These are phyloP conservation scores for Phytophthora pisi DNA, from an alignment of 352 stramenopile genomes.

Conservation along the genomic window DNA sequence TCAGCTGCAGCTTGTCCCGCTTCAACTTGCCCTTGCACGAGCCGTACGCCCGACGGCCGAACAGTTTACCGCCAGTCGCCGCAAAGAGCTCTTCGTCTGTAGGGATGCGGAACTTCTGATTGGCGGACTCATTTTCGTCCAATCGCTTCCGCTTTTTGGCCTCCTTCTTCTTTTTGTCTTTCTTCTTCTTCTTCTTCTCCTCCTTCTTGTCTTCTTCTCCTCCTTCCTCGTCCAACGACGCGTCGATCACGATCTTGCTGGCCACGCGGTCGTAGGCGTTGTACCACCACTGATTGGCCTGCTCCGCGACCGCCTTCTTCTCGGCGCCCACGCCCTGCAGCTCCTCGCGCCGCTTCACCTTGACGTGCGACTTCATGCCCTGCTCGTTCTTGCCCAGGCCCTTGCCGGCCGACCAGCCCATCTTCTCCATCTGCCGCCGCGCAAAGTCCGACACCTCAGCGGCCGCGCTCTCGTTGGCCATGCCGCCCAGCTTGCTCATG, in stretches of 20 bases:
- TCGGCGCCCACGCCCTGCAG: constrained; percentile 91
- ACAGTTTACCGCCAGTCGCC: constrained; percentile 95
- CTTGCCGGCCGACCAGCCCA: constrained; percentile 96
- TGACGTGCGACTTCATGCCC: constrained; percentile 93
- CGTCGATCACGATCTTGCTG: constrained; percentile 85
- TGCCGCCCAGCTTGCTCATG: constrained; percentile 73
- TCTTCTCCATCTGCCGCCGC: constrained; percentile 92
- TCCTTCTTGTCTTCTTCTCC: constrained; percentile 51
- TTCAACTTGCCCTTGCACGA: constrained; percentile 89
- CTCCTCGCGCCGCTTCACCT: constrained; percentile 94
- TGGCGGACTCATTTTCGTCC: constrained; percentile 26
- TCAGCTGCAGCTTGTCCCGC: constrained; percentile 68
- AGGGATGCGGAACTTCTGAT: constrained; percentile 64
- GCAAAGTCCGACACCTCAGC: constrained; percentile 79
- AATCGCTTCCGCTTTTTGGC: constrained; percentile 19
- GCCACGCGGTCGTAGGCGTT: constrained; percentile 89
- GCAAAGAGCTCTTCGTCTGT: constrained; percentile 97
- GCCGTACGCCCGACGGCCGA: constrained; percentile 93
- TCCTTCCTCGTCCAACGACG: constrained; percentile 60
- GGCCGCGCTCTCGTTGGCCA: constrained; percentile 80
- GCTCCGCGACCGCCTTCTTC: constrained; percentile 67
- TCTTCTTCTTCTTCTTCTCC: constrained; percentile 44
- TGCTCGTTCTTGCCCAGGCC: constrained; percentile 96
- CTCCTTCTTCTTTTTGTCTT: constrained; percentile 45
- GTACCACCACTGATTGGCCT: constrained; percentile 89